These are phyloP conservation scores for Melampsora abietis-canadensis DNA, from an alignment of 1,284 basidiomycete species.

Conservation along the genomic window DNA sequence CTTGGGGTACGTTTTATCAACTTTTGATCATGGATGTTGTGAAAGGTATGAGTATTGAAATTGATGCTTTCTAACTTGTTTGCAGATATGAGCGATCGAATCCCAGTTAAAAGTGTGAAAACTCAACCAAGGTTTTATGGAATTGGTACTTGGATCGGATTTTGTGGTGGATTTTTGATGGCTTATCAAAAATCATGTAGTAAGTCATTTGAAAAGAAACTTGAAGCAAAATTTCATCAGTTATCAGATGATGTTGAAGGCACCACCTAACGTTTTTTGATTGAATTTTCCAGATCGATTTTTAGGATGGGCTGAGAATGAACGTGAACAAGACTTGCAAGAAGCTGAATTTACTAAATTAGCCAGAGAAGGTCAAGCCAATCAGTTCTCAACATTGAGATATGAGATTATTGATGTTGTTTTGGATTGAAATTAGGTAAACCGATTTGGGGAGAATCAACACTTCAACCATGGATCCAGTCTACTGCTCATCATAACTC, in stretches of 20 bases:
- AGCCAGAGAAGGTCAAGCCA: slow-evolving; percentile 45
- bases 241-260: too few relatives aligned
- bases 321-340: slow-evolving; percentile 41
- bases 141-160: slow-evolving; percentile 64
- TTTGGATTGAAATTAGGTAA: slow-evolving; percentile 61
- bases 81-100: slow-evolving; percentile 30
- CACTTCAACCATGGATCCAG: slow-evolving; percentile 82
- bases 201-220: neutral
- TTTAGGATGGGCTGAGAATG: slow-evolving; percentile 95
- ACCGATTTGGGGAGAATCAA: slow-evolving; percentile 76
- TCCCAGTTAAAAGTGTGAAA: slow-evolving; percentile 53
- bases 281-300: slow-evolving; percentile 68
- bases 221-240: too few relatives aligned
- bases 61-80: neutral
- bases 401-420: neutral
- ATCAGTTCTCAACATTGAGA: neutral
- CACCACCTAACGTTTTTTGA: too few relatives aligned
- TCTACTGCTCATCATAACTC: slow-evolving; percentile 84
- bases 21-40: neutral
- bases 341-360: slow-evolving; percentile 46
- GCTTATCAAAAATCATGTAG: slow-evolving; percentile 77
- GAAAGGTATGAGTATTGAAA: neutral
- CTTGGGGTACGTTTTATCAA: slow-evolving; percentile 61
- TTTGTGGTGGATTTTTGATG: slow-evolving; percentile 80
- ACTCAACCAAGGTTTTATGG: slow-evolving; percentile 55